phyloP scores from a whole-genome alignment of 352 stramenopile genomes.

The Globisporangium canariense region DNA sequence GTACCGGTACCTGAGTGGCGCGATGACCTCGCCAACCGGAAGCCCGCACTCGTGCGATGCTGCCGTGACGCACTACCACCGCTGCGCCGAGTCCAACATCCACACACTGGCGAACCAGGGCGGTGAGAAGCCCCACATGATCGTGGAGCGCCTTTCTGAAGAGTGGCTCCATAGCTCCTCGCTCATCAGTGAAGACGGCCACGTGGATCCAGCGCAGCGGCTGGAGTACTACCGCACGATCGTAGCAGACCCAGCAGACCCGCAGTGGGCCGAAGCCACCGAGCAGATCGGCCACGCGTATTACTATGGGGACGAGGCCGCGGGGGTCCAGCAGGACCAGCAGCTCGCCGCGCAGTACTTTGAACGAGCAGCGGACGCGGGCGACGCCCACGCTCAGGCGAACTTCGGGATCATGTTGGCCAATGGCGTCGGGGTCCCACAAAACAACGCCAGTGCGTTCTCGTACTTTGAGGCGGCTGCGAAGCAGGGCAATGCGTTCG shows the following conservation, averaged over 20 bases:
- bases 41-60: slow-evolving; percentile 30
- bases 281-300: slow-evolving; percentile 67
- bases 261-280: slow-evolving; percentile 54
- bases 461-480: slow-evolving; percentile 59
- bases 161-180: slow-evolving; percentile 25
- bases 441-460: slow-evolving; percentile 55
- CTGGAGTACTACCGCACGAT: slow-evolving; percentile 66
- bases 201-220: slow-evolving; percentile 44
- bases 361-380: slow-evolving; percentile 57
- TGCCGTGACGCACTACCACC: slow-evolving; percentile 47
- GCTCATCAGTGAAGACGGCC: slow-evolving; percentile 25
- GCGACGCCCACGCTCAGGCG: slow-evolving; percentile 57
- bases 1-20: slow-evolving; percentile 45
- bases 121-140: slow-evolving; percentile 33
- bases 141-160: slow-evolving; percentile 46
- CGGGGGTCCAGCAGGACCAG: slow-evolving; percentile 47
- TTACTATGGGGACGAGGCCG: slow-evolving; percentile 66
- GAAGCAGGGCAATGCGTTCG: slow-evolving; percentile 53
- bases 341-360: slow-evolving; percentile 54
- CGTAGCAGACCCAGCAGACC: slow-evolving; percentile 55
- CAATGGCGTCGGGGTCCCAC: slow-evolving; percentile 54
- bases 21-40: slow-evolving; percentile 19
- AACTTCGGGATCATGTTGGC: slow-evolving; percentile 75
- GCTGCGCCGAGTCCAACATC: slow-evolving; percentile 55
- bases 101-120: slow-evolving; percentile 46